A percentile compares a stretch with the other conserved stretches of the same genome.
Conservation (phyloP, 2,329 filamentous ascomycete species). For the Alternaria consortialis region DNA sequence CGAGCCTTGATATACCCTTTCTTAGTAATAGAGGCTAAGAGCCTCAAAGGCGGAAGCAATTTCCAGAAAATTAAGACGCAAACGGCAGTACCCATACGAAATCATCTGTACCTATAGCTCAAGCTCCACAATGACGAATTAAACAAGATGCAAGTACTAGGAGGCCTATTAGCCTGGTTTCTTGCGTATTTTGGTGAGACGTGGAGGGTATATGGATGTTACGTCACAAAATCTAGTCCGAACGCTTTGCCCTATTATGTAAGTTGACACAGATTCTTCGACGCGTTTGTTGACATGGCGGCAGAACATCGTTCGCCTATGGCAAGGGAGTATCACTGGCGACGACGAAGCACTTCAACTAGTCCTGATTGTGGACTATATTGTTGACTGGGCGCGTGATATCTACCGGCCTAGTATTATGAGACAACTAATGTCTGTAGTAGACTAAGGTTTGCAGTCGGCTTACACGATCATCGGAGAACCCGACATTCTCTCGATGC, state of each 20-base stretch:
- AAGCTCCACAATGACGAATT: slow-evolving; percentile 15
- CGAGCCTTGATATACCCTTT: slow-evolving; percentile 26
- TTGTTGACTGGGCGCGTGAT: slow-evolving; percentile 35
- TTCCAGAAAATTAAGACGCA: slow-evolving; percentile 29
- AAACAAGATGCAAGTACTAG: slow-evolving; percentile 24
- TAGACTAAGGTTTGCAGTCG: not conserved
- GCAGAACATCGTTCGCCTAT: slow-evolving; percentile 15
- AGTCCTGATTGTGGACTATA: slow-evolving; percentile 31
- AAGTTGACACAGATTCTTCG: not conserved
- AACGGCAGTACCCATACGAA: slow-evolving; percentile 25
- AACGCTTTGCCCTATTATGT: not conserved
- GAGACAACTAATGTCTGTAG: slow-evolving; percentile 20
- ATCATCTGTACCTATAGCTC: slow-evolving; percentile 21
- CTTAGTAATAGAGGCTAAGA: slow-evolving; percentile 29
- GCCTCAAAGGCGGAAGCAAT: slow-evolving; percentile 18
- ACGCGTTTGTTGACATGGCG: not conserved
- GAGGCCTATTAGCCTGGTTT: slow-evolving; percentile 31
- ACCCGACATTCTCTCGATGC: slow-evolving; percentile 2
- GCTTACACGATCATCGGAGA: slow-evolving; percentile 3
- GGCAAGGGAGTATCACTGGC: slow-evolving; percentile 28
- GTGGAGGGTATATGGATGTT: slow-evolving; percentile 30
- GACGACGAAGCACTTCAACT: slow-evolving; percentile 28
- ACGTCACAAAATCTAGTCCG: not conserved
- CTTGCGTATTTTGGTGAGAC: slow-evolving; percentile 24
- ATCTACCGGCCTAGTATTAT: slow-evolving; percentile 28